Conservation (phyloP, 2,329 filamentous ascomycete species). For the Apiospora malaysiana region DNA sequence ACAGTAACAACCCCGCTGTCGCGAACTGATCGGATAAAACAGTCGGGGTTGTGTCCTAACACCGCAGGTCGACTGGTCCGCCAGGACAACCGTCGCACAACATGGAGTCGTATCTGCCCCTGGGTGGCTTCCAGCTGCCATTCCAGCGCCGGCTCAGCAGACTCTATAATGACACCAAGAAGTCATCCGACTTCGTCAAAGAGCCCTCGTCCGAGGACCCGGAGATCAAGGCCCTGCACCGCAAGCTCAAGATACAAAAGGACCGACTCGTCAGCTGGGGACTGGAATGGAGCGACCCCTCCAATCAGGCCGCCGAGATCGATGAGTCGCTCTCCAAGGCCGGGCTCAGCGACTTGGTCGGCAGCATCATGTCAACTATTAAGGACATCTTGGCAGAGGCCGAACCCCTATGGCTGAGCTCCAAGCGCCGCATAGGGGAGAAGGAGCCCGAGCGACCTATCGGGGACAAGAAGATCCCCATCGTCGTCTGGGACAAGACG, state of each 20-base stretch:
- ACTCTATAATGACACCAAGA: conserved; percentile 83
- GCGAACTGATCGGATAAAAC: neutral
- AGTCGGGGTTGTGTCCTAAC: neutral
- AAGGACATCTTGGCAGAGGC: conserved; percentile 78
- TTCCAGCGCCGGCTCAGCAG: conserved; percentile 70
- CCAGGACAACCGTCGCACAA: conserved; percentile 11
- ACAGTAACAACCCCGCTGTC: neutral
- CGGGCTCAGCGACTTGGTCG: conserved; percentile 77
- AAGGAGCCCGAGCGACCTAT: conserved; percentile 45
- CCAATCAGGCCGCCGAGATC: conserved; percentile 70
- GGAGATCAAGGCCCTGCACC: conserved; percentile 73
- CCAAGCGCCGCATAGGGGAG: conserved; percentile 51
- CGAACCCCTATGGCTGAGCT: conserved; percentile 72
- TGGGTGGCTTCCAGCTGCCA: conserved; percentile 59
- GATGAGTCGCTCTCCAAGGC: conserved; percentile 73
- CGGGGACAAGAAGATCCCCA: conserved; percentile 57
- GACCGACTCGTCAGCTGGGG: conserved; percentile 82
- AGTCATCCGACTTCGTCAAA: conserved; percentile 75
- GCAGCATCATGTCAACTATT: conserved; percentile 80
- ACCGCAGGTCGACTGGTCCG: neutral
- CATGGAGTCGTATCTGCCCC: conserved; percentile 60
- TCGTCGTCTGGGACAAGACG: conserved; percentile 71
- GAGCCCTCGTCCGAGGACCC: conserved; percentile 69
- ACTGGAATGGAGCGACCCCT: conserved; percentile 77
- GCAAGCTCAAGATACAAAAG: conserved; percentile 80